Conservation (phyloP, 257 asterid species). For the Solanum pinnatisectum region DNA sequence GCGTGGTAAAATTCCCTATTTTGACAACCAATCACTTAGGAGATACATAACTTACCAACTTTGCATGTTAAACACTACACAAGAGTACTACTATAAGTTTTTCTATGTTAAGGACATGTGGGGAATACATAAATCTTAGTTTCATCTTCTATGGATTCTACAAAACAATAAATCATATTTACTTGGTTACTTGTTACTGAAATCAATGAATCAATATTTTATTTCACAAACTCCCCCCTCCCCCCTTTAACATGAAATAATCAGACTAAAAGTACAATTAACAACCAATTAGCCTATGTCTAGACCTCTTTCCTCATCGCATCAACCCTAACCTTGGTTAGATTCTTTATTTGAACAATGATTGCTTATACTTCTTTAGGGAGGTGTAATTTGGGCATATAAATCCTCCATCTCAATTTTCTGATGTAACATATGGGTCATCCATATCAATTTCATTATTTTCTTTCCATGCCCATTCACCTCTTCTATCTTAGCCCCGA, state of each 20-base stretch:
- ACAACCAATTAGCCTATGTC: not conserved
- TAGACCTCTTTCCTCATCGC: not conserved
- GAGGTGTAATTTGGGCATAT: no score
- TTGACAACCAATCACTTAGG: no score
- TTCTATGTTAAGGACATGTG: not conserved
- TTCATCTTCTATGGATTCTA: not conserved
- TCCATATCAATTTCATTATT: no score
- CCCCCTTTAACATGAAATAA: not conserved
- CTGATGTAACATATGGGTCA: not conserved
- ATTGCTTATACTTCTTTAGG: not conserved
- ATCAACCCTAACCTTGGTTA: not conserved
- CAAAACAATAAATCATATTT: not conserved
- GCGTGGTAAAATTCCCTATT: not conserved
- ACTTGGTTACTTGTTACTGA: not conserved
- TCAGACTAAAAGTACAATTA: no score
- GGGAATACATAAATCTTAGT: not conserved
- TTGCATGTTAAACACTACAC: not conserved
- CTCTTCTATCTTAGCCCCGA: no score
- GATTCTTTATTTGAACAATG: not conserved
- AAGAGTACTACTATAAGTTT: not conserved
- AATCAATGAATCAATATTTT: no score
- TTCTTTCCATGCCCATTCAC: not conserved
- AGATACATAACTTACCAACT: not conserved
- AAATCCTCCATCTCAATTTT: not conserved
- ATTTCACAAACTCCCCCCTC: not conserved